These are phyloP conservation scores for Solanum tacnaense DNA, from an alignment of 257 asterid species.

Conservation along the genomic window DNA sequence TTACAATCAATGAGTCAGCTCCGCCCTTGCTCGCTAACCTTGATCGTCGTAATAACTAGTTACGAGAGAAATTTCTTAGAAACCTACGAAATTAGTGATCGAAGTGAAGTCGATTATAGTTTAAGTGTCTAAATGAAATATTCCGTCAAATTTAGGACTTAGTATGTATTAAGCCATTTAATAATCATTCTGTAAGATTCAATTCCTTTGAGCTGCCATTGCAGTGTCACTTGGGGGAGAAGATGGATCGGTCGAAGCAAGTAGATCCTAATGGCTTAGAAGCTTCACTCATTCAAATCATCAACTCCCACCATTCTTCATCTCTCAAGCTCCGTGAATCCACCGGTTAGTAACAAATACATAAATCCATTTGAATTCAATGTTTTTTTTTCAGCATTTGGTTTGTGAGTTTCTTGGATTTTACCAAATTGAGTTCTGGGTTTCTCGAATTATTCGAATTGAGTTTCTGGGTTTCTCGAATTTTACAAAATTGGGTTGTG, in stretches of 20 bases:
- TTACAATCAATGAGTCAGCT: not conserved
- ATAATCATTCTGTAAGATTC: not conserved
- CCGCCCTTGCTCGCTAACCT: not conserved
- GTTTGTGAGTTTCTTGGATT: not conserved
- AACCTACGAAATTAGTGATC: not conserved
- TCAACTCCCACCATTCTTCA: conserved; percentile 45
- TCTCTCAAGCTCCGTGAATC: conserved; percentile 45
- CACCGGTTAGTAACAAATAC: conserved; percentile 36
- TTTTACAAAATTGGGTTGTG: not conserved
- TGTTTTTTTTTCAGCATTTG: not conserved
- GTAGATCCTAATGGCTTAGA: conserved; percentile 51
- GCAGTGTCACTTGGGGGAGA: not conserved
- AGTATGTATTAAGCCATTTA: not conserved
- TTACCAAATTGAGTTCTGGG: not conserved
- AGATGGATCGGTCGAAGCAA: conserved; percentile 60
- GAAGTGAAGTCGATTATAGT: too few species aligned
- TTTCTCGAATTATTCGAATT: not conserved
- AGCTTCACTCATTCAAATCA: conserved; percentile 62
- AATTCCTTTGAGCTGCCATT: not conserved
- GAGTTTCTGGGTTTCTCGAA: not conserved
- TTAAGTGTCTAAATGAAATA: not conserved
- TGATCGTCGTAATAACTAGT: too few species aligned
- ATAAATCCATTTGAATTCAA: not conserved
- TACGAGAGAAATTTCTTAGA: too few species aligned
- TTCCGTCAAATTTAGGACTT: not conserved